Evolutionary conservation across 2,329 filamentous ascomycete species (phyloP), one percentile per base, ranked within the genome.

Genomic region (Hirsutella minnesotensis): DNA sequence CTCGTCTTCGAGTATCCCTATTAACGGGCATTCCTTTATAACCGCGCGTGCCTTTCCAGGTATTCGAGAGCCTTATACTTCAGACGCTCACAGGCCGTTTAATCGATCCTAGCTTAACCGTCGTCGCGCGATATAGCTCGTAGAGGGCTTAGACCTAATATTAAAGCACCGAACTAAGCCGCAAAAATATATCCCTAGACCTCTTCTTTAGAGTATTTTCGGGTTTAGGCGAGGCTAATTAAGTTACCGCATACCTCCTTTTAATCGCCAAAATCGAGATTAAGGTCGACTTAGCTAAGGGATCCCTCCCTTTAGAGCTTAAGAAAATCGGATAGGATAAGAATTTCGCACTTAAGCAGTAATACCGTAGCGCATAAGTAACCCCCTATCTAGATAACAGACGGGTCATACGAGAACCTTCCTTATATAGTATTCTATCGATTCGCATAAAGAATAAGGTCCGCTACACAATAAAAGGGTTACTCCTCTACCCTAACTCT

Each of bases 181-280:
- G 64, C 64, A 47, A 70, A 72, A 20, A 79, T 57, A 36, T 70
- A 60, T 0, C 65, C 72, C 50, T 79, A 71, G 0, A 66, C 61
- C 45, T 71, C 56, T n/a, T 72, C 65, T 3, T 64, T 58, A 1
- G 63, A 54, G 24, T 66, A 59, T 5, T 54, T 57, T 0, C 62
- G 55, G 1, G 33, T 41, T 2, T 37, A 41, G 0, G 73, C 70
- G 0, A 53, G 50, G 0, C 60, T 30, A n/a, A 69, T 62, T 9
- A 78, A 53, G 0, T 35, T 38, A 1, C 57, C 40, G 46, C 70
- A 73, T 9, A 68, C 62, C 1, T 53, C 40, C 9, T 65, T 57
- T 35, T 64, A 61, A 12, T 41, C 21, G 9, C 46, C 43, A 9
- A 62, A 48, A 20, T 64, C 53, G 2, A 61, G n/a, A 1, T 47